Evolutionary conservation across 2,329 filamentous ascomycete species (phyloP).

Genomic region (Periconia sp.): DNA sequence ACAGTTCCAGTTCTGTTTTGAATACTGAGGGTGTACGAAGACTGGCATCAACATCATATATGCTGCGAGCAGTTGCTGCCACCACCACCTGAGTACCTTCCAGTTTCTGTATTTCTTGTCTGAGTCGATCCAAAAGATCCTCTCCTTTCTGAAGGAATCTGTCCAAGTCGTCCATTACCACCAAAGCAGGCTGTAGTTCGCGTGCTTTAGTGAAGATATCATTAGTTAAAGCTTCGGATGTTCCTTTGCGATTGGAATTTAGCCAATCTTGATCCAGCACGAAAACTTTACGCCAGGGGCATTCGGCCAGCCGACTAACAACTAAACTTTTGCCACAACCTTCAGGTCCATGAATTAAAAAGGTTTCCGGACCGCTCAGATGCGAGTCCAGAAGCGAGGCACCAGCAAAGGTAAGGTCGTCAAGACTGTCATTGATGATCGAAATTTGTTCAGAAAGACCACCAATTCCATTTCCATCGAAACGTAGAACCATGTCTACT

Average conservation of each 20-base stretch:
- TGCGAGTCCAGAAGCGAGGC: constrained; percentile 16
- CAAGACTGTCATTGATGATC: constrained; percentile 67
- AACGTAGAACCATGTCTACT: neutral
- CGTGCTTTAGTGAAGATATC: constrained; percentile 71
- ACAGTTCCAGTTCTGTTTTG: constrained; percentile 68
- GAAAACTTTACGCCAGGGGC: constrained; percentile 71
- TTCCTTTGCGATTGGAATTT: constrained; percentile 43
- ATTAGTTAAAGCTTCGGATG: constrained; percentile 58
- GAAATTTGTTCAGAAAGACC: constrained; percentile 67
- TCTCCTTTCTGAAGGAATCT: constrained; percentile 52
- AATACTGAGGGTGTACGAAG: constrained; percentile 69
- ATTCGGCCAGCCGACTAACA: constrained; percentile 64
- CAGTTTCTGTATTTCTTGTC: constrained; percentile 53
- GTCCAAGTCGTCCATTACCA: constrained; percentile 79
- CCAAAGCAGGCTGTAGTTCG: constrained; percentile 70
- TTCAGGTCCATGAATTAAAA: constrained; percentile 77
- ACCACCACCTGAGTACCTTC: constrained; percentile 65
- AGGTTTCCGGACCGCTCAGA: constrained; percentile 51
- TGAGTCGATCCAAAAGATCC: constrained; percentile 23
- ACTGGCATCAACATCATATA: constrained; percentile 69
- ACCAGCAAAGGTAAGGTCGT: constrained; percentile 24
- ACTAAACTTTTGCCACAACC: constrained; percentile 85
- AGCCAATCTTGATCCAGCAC: constrained; percentile 54
- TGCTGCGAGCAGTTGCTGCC: constrained; percentile 72
- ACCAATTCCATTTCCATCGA: constrained; percentile 57